Base-by-base conservation (phyloP, 2,329 filamentous ascomycete species). In the Rachicladosporium sp. region DNA sequence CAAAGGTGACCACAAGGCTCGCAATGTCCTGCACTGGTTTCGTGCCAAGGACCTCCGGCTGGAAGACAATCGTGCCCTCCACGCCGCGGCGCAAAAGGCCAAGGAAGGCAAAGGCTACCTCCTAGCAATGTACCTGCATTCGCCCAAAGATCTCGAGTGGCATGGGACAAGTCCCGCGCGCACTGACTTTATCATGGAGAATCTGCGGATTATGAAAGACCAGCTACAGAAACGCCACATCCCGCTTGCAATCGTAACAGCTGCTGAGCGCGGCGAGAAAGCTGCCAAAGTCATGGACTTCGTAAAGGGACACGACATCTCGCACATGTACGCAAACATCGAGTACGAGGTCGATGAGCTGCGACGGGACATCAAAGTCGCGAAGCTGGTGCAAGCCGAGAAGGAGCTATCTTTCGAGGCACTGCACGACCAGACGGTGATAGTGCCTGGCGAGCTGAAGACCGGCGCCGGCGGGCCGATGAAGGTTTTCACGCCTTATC, bases 291-390 rank as follows among this genome's bases (percentile, higher is more conserved):
- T 68, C 4, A 43, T 64, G 12, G 49, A 65, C 1, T 69, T 70
- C 44, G 50, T 68, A 27, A 60, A 64, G 33, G 56, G 66, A 7
- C 58, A 68, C 32, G 53, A 61, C 13, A 50, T 69, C 9, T 66
- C 62, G 1, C 66, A 71, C 36, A 55, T 71, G 1, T 71, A 62
- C 44, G 65, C 63, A 10, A 70, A 71, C 38, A 76, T 87, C 42
- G 87, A 94, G 57, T 94, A 93, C 52, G 88, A 94, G 58, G 85
- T 93, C 0, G 88, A 95, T 54, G 88, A 94, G 62, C 62, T 94
- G 42, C 69, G 87, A 33, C 55, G 68, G 2, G 69, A 71, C 45
- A 60, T 68, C 34, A 61, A 63, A 40, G 45, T 70, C 2, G 55
- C 65, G 0, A 55, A 65, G 37, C 50, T 53, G 8, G 46, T 58